Evolutionary conservation across 441 rosid genomes (phyloP).

Genomic region (Arabidopsis lyrata): DNA sequence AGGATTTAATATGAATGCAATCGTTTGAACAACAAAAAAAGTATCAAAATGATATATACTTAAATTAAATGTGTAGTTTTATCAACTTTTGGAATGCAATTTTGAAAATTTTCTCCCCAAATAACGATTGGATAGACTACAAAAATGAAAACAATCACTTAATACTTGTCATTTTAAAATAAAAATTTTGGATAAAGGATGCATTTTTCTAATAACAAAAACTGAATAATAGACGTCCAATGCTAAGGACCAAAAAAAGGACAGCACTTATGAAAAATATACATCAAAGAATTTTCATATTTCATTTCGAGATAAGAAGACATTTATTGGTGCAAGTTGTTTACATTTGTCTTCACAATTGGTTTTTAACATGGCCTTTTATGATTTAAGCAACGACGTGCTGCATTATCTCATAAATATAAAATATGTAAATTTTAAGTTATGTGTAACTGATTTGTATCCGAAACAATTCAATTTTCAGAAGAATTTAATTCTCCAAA

Average conservation of each 20-base stretch:
- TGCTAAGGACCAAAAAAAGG: conserved; percentile 20
- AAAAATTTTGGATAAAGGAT: not conserved
- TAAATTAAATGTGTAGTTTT: conserved; percentile 9
- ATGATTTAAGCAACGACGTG: not conserved
- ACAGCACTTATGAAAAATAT: conserved; percentile 34
- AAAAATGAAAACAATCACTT: not conserved
- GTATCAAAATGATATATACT: not conserved
- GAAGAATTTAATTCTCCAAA: not conserved
- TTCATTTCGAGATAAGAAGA: not conserved
- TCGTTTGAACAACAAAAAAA: no score
- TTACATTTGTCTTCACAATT: not conserved
- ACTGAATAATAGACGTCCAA: not conserved
- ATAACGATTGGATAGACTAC: not conserved
- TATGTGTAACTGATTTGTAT: not conserved
- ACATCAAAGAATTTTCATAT: no score
- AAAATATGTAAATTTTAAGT: not conserved
- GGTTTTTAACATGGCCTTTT: not conserved
- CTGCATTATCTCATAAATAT: not conserved
- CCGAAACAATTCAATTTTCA: not conserved
- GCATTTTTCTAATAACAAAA: not conserved
- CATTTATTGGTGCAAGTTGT: conserved; percentile 9
- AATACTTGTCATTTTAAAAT: not conserved
- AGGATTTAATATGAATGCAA: no score
- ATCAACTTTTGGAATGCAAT: not conserved
- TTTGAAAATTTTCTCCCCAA: not conserved